Evolutionary conservation across 2,329 filamentous ascomycete genomes (phyloP).

Genomic region (Thielaviopsis euricoi): DNA sequence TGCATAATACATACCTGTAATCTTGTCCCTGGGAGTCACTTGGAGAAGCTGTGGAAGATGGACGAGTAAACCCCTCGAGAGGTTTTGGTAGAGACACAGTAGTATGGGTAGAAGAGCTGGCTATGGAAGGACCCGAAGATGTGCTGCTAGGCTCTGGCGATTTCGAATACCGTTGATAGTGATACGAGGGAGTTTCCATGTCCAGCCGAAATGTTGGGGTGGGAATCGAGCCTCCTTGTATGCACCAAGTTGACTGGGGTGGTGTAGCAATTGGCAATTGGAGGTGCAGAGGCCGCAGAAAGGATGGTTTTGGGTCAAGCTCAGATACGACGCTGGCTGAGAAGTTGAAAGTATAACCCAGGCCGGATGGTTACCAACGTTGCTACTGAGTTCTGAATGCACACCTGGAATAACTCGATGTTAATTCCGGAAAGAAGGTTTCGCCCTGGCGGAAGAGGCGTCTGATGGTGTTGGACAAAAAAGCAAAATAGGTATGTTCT

Average conservation of each 20-base stretch:
- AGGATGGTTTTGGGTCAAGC: not conserved
- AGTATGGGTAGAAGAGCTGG: constrained; percentile 4
- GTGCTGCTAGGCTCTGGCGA: constrained; percentile 8
- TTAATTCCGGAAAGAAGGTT: not conserved
- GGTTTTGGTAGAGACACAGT: not conserved
- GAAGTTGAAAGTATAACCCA: not conserved
- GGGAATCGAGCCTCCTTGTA: not conserved
- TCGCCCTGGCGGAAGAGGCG: not conserved
- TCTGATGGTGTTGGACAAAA: not conserved
- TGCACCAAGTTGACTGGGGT: not conserved
- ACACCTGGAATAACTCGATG: not conserved
- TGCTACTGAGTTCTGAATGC: not conserved
- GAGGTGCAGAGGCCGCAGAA: not conserved
- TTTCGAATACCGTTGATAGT: constrained; percentile 5
- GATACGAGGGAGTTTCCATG: constrained; percentile 4
- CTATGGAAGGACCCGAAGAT: constrained; percentile 4
- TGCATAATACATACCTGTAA: constrained; percentile 4
- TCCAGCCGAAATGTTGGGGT: not conserved
- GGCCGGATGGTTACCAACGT: not conserved
- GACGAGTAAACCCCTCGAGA: constrained; percentile 7
- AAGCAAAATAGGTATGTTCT: not conserved
- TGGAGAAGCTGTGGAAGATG: constrained; percentile 4
- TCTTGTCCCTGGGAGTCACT: constrained; percentile 8
- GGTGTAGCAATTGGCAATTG: not conserved
- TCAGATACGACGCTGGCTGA: not conserved